These are phyloP conservation scores for Debaryomycetaceae sp. DNA, from an alignment of 1,139 yeast genomes.

Conservation along the genomic window DNA sequence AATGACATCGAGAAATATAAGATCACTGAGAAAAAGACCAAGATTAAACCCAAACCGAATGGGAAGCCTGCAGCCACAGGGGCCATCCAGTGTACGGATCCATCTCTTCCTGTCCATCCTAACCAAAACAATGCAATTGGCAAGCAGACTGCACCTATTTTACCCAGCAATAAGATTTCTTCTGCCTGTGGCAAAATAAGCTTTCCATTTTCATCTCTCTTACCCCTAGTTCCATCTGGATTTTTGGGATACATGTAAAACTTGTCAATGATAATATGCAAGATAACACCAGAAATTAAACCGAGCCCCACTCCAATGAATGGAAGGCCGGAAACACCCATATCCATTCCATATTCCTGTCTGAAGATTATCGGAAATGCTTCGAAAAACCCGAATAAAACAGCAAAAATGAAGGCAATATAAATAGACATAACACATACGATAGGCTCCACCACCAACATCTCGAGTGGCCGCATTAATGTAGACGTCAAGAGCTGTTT, in stretches of 20 bases:
- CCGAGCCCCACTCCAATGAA: conserved; percentile 67
- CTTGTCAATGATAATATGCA: conserved; percentile 28
- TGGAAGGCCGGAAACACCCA: conserved; percentile 64
- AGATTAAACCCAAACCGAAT: conserved; percentile 69
- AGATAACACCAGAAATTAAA: not conserved
- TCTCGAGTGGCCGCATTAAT: conserved; percentile 59
- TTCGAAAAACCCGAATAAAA: conserved; percentile 72
- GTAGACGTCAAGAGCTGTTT: conserved; percentile 37
- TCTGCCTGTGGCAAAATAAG: conserved; percentile 40
- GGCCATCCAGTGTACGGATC: conserved; percentile 73
- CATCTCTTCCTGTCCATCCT: conserved; percentile 66
- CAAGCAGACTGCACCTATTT: conserved; percentile 58
- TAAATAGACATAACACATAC: conserved; percentile 64
- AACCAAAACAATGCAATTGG: conserved; percentile 77
- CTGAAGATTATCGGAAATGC: conserved; percentile 72
- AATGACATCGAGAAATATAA: conserved; percentile 70
- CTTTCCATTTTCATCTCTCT: conserved; percentile 54
- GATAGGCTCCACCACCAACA: conserved; percentile 67
- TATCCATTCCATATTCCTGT: conserved; percentile 54
- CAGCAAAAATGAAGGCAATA: conserved; percentile 67
- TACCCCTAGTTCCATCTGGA: conserved; percentile 61
- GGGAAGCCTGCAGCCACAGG: conserved; percentile 74
- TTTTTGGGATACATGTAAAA: conserved; percentile 50
- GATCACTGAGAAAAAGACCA: conserved; percentile 70
- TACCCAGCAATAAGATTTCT: conserved; percentile 39